phyloP scores from a whole-genome alignment of 768 basidiomycete genomes.

The Tricholoma sp. region DNA sequence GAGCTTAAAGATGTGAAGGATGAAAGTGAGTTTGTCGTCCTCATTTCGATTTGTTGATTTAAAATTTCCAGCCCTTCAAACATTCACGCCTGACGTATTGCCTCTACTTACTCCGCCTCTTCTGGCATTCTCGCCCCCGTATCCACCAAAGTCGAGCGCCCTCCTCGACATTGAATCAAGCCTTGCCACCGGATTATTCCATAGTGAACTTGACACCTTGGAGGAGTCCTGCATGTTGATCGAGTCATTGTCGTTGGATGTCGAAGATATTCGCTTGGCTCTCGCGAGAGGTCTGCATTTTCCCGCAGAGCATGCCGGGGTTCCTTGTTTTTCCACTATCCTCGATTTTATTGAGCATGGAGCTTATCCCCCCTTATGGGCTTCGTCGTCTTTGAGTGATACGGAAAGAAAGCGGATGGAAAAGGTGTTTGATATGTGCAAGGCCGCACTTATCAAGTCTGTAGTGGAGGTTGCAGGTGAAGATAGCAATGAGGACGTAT shows the following conservation, averaged over 20 bases:
- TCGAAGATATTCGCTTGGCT: constrained; percentile 69
- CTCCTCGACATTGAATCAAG: constrained; percentile 34
- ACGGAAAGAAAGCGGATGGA: constrained; percentile 54
- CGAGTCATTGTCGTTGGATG: constrained; percentile 74
- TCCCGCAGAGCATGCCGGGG: constrained; percentile 49
- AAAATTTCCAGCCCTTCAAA: constrained; percentile 38
- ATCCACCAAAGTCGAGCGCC: constrained; percentile 29
- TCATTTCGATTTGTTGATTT: not conserved
- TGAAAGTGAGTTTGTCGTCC: constrained; percentile 43
- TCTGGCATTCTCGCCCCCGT: constrained; percentile 55
- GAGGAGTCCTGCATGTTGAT: constrained; percentile 73
- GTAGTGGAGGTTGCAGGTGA: constrained; percentile 85
- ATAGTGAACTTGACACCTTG: constrained; percentile 66
- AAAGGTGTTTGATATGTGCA: constrained; percentile 75
- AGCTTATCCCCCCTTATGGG: constrained; percentile 65
- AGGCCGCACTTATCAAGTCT: constrained; percentile 80
- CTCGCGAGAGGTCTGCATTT: constrained; percentile 63
- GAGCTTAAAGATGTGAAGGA: constrained; percentile 71
- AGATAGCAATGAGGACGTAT: constrained; percentile 67
- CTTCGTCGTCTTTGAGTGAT: constrained; percentile 37
- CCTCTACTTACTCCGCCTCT: constrained; percentile 59
- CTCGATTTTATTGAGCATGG: constrained; percentile 74
- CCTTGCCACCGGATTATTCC: constrained; percentile 43
- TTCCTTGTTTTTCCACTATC: constrained; percentile 57
- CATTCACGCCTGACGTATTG: constrained; percentile 59